Evolutionary conservation across 306 rosid species (phyloP).

Genomic region (Acacia melanoxylon): DNA sequence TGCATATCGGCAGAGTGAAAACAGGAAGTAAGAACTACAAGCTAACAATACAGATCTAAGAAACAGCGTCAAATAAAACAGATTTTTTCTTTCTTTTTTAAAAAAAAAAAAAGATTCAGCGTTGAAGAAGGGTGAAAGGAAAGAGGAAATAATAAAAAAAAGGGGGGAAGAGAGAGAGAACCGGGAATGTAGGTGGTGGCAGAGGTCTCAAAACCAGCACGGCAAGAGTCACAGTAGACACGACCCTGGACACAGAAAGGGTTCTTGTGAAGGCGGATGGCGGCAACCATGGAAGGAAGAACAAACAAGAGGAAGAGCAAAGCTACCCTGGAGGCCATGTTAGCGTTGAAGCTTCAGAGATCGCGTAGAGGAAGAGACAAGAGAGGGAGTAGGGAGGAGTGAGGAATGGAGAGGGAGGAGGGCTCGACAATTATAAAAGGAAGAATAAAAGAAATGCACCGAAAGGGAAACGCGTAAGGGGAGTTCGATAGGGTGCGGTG

Average conservation of each 20-base stretch:
- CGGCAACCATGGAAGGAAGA: constrained; percentile 75
- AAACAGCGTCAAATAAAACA: background rate
- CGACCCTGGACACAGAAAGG: constrained; percentile 63
- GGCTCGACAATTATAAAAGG: background rate
- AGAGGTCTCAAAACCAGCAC: constrained; percentile 80
- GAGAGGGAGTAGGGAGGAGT: background rate
- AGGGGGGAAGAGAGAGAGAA: constrained; percentile 15
- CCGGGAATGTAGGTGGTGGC: constrained; percentile 77
- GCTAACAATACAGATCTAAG: background rate
- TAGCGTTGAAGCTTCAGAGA: background rate
- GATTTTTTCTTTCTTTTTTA: rapidly evolving
- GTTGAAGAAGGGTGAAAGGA: background rate
- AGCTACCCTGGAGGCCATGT: constrained; percentile 46
- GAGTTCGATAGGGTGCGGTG: background rate
- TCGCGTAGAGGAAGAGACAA: background rate
- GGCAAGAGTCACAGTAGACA: constrained; percentile 83
- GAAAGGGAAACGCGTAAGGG: constrained; percentile 33
- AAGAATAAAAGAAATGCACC: background rate
- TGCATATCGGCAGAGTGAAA: background rate
- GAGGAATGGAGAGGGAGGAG: background rate
- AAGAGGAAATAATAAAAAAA: background rate
- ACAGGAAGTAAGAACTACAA: background rate
- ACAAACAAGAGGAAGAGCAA: constrained; percentile 50
- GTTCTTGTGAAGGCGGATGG: constrained; percentile 51
- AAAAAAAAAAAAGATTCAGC: background rate